Conservation (phyloP, 2,329 filamentous ascomycete genomes). For the Lachnellula subtilissima region DNA sequence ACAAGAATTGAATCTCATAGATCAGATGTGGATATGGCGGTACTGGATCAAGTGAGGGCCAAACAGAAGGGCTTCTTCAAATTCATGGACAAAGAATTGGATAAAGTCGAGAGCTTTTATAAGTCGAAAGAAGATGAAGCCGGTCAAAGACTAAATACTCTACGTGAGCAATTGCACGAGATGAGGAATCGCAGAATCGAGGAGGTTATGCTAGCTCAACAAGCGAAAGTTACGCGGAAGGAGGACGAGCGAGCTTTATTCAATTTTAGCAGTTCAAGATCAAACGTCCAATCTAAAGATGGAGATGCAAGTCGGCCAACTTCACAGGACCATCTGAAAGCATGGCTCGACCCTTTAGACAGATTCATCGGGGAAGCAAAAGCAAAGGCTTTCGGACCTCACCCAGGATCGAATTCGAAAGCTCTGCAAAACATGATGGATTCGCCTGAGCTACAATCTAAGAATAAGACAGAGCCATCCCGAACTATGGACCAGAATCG, state of each 20-base stretch:
- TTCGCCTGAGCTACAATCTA: conserved; percentile 33
- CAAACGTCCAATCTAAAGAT: conserved; percentile 15
- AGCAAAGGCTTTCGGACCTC: conserved; percentile 43
- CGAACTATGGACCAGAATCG: conserved; percentile 31
- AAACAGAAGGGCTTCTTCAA: conserved; percentile 79
- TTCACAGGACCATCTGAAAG: conserved; percentile 24
- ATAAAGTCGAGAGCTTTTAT: conserved; percentile 93
- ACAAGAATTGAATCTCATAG: conserved; percentile 38
- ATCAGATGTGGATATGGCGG: conserved; percentile 47
- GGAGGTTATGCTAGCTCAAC: conserved; percentile 48
- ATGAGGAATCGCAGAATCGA: conserved; percentile 81
- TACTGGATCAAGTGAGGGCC: conserved; percentile 61
- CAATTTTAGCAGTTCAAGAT: conserved; percentile 13
- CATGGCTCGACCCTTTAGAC: conserved; percentile 48
- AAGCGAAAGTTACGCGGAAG: conserved; percentile 20
- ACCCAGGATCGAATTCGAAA: conserved; percentile 56
- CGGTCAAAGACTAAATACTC: conserved; percentile 60
- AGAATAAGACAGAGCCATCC: conserved; percentile 34
- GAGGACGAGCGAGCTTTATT: conserved; percentile 15
- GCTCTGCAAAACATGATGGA: conserved; percentile 49
- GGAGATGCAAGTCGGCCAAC: conserved; percentile 10
- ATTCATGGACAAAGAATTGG: conserved; percentile 77
- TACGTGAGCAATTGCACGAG: conserved; percentile 83
- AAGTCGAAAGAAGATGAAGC: conserved; percentile 82
- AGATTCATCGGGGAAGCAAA: conserved; percentile 31